Conservation (phyloP, 2,329 filamentous ascomycete species). For the Exophiala oligosperma region DNA sequence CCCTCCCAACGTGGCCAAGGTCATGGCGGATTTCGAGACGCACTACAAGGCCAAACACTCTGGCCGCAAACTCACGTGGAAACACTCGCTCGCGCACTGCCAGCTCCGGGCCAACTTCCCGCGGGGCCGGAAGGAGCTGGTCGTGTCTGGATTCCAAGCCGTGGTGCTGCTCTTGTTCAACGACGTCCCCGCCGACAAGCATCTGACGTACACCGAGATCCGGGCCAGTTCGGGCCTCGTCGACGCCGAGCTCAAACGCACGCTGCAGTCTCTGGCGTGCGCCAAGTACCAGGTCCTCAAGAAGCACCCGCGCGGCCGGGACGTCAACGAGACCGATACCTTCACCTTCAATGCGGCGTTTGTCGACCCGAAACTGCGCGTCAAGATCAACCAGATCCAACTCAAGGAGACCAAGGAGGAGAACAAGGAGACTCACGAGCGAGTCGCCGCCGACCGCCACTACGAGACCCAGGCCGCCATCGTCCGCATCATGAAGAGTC, state of each 20-base stretch:
- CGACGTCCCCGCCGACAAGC: constrained; percentile 59
- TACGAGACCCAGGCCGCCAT: constrained; percentile 98
- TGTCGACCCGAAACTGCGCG: constrained; percentile 75
- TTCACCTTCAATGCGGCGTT: constrained; percentile 82
- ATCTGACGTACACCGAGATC: constrained; percentile 74
- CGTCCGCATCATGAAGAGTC: constrained; percentile 93
- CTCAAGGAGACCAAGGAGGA: constrained; percentile 94
- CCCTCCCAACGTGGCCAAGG: constrained; percentile 71
- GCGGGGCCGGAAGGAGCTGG: constrained; percentile 79
- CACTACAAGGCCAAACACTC: constrained; percentile 91
- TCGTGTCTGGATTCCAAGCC: constrained; percentile 90
- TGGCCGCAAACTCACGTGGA: constrained; percentile 84
- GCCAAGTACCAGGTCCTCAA: constrained; percentile 79
- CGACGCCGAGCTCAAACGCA: constrained; percentile 79
- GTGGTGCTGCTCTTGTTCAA: constrained; percentile 92
- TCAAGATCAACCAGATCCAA: constrained; percentile 99
- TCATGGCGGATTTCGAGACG: constrained; percentile 76
- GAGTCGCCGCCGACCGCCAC: constrained; percentile 83
- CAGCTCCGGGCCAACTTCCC: constrained; percentile 79
- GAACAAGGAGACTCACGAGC: constrained; percentile 89
- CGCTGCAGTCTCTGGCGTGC: constrained; percentile 91
- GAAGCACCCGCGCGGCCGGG: constrained; percentile 82
- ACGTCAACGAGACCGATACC: constrained; percentile 75
- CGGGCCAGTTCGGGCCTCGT: constrained; percentile 71
- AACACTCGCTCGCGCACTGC: constrained; percentile 89